phyloP scores from a whole-genome alignment of 441 rosid genomes.

The Biscutella auriculata region DNA sequence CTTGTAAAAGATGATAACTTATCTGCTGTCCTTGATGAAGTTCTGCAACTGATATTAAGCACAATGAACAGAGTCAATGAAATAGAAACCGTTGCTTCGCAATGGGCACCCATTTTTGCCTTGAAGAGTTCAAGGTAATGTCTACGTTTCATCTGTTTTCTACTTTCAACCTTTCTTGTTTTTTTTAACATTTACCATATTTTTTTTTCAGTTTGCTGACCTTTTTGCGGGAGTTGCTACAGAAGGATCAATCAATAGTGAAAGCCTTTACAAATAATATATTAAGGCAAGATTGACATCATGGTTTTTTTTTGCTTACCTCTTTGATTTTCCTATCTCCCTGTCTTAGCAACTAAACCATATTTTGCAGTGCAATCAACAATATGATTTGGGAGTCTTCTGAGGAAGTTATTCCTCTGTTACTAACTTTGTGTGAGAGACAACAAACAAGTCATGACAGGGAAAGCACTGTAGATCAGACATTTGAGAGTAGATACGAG shows the following conservation, averaged over 20 bases:
- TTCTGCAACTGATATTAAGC: constrained; percentile 55
- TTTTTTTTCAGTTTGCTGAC: constrained; percentile 48
- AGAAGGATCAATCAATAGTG: constrained; percentile 35
- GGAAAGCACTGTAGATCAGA: constrained; percentile 21
- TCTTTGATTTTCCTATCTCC: background rate
- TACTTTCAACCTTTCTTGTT: background rate
- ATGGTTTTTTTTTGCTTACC: background rate
- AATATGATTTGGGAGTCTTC: constrained; percentile 49
- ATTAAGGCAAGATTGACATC: constrained; percentile 38
- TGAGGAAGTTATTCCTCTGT: constrained; percentile 50
- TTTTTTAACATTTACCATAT: constrained; percentile 12
- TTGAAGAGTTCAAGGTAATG: constrained; percentile 54
- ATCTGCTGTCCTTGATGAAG: constrained; percentile 44
- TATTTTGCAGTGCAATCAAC: constrained; percentile 54
- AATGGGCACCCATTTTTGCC: constrained; percentile 72
- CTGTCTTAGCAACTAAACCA: constrained; percentile 17
- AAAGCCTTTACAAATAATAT: constrained; percentile 38
- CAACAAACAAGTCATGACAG: constrained; percentile 32
- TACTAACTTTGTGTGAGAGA: constrained; percentile 49
- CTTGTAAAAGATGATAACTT: constrained; percentile 28
- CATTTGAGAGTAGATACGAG: constrained; percentile 25
- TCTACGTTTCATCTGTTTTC: background rate
- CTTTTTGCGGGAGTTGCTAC: constrained; percentile 52
- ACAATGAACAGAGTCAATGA: constrained; percentile 45
- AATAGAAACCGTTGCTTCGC: constrained; percentile 29